A percentile compares a stretch with the other conserved stretches of the same genome.
Evolutionary conservation across 78 protist species (phyloP).

Genomic region (Creolimax fragrantissima): DNA sequence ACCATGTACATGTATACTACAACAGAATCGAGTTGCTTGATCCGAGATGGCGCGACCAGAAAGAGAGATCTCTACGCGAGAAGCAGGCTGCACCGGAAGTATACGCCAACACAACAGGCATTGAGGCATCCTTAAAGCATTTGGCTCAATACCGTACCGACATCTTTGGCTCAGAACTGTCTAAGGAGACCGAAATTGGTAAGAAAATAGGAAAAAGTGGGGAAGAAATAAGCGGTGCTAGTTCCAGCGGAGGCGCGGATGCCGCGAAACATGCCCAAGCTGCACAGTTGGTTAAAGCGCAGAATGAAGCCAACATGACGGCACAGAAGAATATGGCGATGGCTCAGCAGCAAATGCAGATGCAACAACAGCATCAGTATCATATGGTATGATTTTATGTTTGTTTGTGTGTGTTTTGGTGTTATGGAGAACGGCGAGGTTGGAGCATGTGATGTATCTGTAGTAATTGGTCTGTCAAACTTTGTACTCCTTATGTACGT

Average conservation of each 20-base stretch:
- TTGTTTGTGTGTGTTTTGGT: too few species aligned
- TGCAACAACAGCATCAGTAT: too few species aligned
- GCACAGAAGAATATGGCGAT: not conserved
- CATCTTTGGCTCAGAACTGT: not conserved
- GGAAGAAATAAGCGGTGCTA: too few species aligned
- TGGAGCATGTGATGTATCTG: too few species aligned
- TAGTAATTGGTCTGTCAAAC: too few species aligned
- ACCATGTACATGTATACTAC: not conserved
- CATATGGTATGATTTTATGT: too few species aligned
- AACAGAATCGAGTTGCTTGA: slow-evolving; percentile 6
- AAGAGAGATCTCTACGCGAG: not conserved
- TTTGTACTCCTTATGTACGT: too few species aligned
- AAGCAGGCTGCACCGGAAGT: not conserved
- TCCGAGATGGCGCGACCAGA: slow-evolving; percentile 15
- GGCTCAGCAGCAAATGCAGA: not conserved
- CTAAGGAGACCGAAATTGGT: not conserved
- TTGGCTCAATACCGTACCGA: not conserved
- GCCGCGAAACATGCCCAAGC: not conserved
- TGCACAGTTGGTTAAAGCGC: not conserved
- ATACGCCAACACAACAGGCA: not conserved
- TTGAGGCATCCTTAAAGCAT: not conserved
- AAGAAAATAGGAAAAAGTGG: too few species aligned
- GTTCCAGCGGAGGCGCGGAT: not conserved
- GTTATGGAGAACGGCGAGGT: too few species aligned
- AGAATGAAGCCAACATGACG: not conserved